A percentile compares a stretch with the other conserved stretches of the same genome.
Conservation (phyloP, 331 rosid species). For the Rosa hybrid region DNA sequence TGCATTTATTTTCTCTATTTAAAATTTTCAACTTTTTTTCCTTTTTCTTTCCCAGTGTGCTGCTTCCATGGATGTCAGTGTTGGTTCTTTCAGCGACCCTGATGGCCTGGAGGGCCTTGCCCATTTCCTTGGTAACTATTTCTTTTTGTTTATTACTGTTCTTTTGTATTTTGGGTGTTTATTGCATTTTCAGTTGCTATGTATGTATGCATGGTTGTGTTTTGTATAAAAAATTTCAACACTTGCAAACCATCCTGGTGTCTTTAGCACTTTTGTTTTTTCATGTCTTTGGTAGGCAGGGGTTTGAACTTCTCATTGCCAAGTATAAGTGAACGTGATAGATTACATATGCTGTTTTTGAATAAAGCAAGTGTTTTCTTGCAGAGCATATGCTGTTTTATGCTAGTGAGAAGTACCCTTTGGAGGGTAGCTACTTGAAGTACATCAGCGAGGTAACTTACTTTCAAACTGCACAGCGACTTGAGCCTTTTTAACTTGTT, state of each 20-base stretch:
- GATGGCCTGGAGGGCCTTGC: slow-evolving; percentile 92
- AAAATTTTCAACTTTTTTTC: neutral
- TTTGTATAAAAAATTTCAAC: neutral
- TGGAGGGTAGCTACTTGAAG: slow-evolving; percentile 87
- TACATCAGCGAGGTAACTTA: slow-evolving; percentile 76
- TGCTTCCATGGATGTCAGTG: slow-evolving; percentile 92
- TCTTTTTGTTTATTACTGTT: neutral
- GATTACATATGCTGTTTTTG: neutral
- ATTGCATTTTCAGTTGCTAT: neutral
- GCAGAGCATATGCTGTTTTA: slow-evolving; percentile 98
- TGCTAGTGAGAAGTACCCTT: slow-evolving; percentile 93
- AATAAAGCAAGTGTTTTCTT: slow-evolving; percentile 18
- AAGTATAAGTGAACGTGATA: neutral
- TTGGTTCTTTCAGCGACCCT: slow-evolving; percentile 86
- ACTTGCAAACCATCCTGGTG: neutral
- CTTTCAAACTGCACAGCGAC: neutral
- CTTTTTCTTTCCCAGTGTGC: slow-evolving; percentile 56
- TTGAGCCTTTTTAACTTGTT: neutral
- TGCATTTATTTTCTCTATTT: neutral
- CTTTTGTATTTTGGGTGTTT: neutral
- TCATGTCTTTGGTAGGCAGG: neutral
- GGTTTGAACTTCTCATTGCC: neutral
- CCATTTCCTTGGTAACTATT: slow-evolving; percentile 69
- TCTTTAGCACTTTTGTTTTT: neutral
- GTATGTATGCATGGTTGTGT: neutral